Conservation (phyloP, 305 asterid species). For the Coffea humblotiana region DNA sequence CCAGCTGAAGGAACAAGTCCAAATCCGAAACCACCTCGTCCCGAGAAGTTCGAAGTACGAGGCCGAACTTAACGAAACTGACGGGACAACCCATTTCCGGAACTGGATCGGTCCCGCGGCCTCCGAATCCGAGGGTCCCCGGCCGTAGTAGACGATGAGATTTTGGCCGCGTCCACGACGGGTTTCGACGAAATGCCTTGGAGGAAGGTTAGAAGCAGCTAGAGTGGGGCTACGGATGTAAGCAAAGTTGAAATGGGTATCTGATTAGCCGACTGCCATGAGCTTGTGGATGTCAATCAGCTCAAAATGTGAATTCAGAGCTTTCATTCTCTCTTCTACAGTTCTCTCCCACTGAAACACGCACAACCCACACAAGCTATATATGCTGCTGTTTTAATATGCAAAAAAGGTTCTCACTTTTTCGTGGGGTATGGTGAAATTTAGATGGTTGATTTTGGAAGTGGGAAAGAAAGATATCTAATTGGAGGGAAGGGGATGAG, state of each 20-base stretch:
- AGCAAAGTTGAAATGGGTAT: constrained; percentile 58
- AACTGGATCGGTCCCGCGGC: constrained; percentile 49
- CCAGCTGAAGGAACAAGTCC: constrained; percentile 80
- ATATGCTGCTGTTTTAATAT: not conserved
- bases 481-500: constrained; percentile 32
- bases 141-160: constrained; percentile 47
- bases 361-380: not conserved
- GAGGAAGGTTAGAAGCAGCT: constrained; percentile 39
- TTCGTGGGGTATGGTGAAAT: not conserved
- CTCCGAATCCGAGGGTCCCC: constrained; percentile 51
- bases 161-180: constrained; percentile 45
- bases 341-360: not conserved
- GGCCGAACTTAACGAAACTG: constrained; percentile 39
- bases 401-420: not conserved
- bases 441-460: constrained; percentile 27
- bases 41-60: constrained; percentile 55
- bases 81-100: constrained; percentile 54
- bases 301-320: constrained; percentile 64
- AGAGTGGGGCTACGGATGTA: constrained; percentile 36
- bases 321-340: constrained; percentile 46
- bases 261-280: constrained; percentile 63
- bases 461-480: constrained; percentile 8
- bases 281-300: constrained; percentile 66
- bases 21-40: constrained; percentile 71
- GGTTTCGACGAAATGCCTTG: constrained; percentile 71